These are phyloP conservation scores for Podospora fimiseda DNA, from an alignment of 495 filamentous ascomycete species.

Conservation along the genomic window DNA sequence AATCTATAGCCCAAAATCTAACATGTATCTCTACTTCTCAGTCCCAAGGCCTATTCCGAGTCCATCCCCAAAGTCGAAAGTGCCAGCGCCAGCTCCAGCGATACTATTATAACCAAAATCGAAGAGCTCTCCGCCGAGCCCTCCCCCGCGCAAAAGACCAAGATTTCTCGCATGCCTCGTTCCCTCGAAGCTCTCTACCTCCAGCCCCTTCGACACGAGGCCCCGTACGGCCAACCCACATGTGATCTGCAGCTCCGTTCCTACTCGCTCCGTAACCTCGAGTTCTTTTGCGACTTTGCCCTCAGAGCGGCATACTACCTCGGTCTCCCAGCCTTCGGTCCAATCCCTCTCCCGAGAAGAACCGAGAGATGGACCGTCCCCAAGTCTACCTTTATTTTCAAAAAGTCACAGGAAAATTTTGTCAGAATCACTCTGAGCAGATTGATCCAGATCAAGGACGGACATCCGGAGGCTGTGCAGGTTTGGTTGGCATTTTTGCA, in stretches of 20 bases:
- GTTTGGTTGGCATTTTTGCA: conserved; percentile 85
- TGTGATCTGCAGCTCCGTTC: conserved; percentile 92
- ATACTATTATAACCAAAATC: background rate
- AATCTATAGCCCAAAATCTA: background rate
- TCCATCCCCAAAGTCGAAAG: no score
- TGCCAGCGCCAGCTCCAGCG: background rate
- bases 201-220: conserved; percentile 68
- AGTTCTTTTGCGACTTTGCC: conserved; percentile 93
- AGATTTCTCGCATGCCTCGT: conserved; percentile 26
- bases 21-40: no score
- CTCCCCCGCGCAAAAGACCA: background rate
- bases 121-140: background rate
- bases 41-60: no score
- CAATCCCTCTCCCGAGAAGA: conserved; percentile 80
- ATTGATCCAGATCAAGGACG: conserved; percentile 90
- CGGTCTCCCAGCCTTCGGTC: conserved; percentile 76
- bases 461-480: conserved; percentile 79
- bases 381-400: conserved; percentile 80
- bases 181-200: conserved; percentile 70
- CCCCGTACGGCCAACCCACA: conserved; percentile 68
- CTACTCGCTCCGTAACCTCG: conserved; percentile 82
- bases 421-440: conserved; percentile 82
- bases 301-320: conserved; percentile 93
- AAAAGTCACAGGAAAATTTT: conserved; percentile 97
- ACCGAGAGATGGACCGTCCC: conserved; percentile 93